Evolutionary conservation across 345 rosid genomes (phyloP).

Genomic region (Erucastrum elatum): DNA sequence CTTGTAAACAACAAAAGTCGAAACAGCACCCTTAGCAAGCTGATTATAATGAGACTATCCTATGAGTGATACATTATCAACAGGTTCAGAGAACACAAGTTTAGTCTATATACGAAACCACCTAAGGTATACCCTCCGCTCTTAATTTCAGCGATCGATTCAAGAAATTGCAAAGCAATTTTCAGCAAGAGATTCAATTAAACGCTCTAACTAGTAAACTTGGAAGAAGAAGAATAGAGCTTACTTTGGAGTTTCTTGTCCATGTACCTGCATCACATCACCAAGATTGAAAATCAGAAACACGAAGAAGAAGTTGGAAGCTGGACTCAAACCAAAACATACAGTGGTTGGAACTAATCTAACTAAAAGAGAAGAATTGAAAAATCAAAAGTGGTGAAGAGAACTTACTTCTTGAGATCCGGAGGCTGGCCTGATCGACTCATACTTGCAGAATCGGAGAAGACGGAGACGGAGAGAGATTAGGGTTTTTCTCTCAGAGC

Average conservation of each 20-base stretch:
- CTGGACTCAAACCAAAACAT: background rate
- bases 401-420: conserved; percentile 62
- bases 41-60: background rate
- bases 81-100: no score
- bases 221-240: background rate
- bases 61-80: background rate
- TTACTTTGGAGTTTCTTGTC: conserved; percentile 82
- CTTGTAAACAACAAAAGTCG: background rate
- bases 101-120: no score
- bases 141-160: background rate
- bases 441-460: conserved; percentile 44
- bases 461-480: conserved; percentile 6
- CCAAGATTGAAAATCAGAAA: background rate
- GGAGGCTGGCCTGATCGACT: conserved; percentile 89
- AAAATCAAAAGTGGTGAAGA: background rate
- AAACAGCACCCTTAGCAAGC: background rate
- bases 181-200: background rate
- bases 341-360: background rate
- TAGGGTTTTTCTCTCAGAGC: conserved; percentile 28
- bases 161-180: background rate
- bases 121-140: background rate
- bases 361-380: background rate
- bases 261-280: conserved; percentile 57
- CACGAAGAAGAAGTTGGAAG: background rate
- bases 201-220: background rate